Conservation (phyloP, 257 asterid genomes). For the Nemophila menziesii region DNA sequence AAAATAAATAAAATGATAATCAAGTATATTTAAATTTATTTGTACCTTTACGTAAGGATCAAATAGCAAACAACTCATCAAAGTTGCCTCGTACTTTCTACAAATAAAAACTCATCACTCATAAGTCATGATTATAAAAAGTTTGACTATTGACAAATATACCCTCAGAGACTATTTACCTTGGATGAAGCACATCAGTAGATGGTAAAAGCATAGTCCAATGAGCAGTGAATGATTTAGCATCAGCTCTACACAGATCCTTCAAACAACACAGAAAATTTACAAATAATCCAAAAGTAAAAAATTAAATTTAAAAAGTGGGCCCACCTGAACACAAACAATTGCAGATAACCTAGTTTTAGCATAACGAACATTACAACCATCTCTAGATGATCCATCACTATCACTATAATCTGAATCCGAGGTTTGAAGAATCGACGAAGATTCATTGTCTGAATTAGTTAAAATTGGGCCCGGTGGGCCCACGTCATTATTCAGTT, state of each 20-base stretch:
- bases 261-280: slow-evolving; percentile 22
- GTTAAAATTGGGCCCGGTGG: slow-evolving; percentile 27
- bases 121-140: slow-evolving; percentile 5
- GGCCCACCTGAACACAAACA: slow-evolving; percentile 71
- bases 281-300: too few relatives aligned
- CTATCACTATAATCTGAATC: slow-evolving; percentile 90
- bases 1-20: neutral
- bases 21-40: slow-evolving; percentile 8
- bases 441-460: slow-evolving; percentile 30
- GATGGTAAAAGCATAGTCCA: slow-evolving; percentile 89
- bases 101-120: slow-evolving; percentile 13
- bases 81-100: slow-evolving; percentile 70
- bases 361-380: slow-evolving; percentile 29
- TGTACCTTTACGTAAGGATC: slow-evolving; percentile 76
- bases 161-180: slow-evolving; percentile 30
- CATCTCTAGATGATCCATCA: slow-evolving; percentile 53
- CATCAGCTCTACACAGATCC: slow-evolving; percentile 94
- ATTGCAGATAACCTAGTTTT: slow-evolving; percentile 79
- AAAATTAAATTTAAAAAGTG: too few relatives aligned
- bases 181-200: slow-evolving; percentile 70
- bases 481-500: slow-evolving; percentile 19
- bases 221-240: slow-evolving; percentile 68
- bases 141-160: slow-evolving; percentile 1
- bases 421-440: slow-evolving; percentile 22
- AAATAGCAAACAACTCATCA: slow-evolving; percentile 84